Base-by-base conservation (phyloP, 495 filamentous ascomycete species). In the Trypethelium eluteriae region DNA sequence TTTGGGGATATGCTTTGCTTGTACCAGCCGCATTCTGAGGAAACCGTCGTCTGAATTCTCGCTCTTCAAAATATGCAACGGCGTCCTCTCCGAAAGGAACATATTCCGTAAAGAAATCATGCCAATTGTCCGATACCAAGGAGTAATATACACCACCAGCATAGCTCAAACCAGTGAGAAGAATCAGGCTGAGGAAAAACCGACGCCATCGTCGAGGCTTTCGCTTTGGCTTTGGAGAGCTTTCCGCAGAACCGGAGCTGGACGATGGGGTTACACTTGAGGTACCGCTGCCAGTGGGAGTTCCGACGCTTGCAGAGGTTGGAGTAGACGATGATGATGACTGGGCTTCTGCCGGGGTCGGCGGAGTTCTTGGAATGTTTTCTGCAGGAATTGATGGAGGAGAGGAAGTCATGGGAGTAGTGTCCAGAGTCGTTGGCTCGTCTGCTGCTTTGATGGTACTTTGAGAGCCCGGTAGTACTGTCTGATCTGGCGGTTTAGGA, bases 91-190 rank as follows among this genome's bases (percentile, higher is more conserved):
- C 95, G 67, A 91, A 96, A 2, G 94, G 94, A 6, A 98, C 78
- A 76, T 94, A 98, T 78, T 96, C 93, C 56, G 95, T 98, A 80
- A 98, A 98, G 80, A 98, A 96, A 74, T 98, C 94, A 75, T 98
- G 95, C 82, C 97, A 97, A 76, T 93, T 96, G 79, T 98, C 94
- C 69, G 87, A 94, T 77, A 92, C 86, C 67, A 96, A 83, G 34
- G 94, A 94, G 73, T 95, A 90, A 79, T 89, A 96, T 62, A 96
- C 85, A 61, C 93, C 91, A 67, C 91, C 92, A 66, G 85, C 93
- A 68, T 96, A 98, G 39, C 87, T 86, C 16, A 95, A 73, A 6
- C 83, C 86, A 47, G 87, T 83, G 9, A 96, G 82, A 39, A 96
- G 74, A 61, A 91, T 78, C 62, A 96, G 72, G 57, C 86, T 86